Conservation (phyloP, 495 filamentous ascomycete genomes). For the Podospora appendiculata region DNA sequence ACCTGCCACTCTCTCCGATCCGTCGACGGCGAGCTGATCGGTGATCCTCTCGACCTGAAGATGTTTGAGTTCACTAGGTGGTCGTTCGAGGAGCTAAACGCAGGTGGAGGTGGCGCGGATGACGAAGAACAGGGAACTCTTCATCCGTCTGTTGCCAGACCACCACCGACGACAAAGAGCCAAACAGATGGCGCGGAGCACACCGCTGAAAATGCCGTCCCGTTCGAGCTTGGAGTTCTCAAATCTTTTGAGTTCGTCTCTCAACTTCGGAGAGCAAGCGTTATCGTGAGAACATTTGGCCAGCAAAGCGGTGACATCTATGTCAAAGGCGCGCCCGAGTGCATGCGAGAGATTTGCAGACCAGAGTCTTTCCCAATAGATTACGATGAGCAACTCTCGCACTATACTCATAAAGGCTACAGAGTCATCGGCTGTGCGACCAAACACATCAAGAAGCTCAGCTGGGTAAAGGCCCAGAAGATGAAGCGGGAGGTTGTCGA, state of each 20-base stretch:
- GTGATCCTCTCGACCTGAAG: constrained; percentile 92
- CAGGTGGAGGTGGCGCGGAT: constrained; percentile 46
- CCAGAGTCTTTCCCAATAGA: constrained; percentile 76
- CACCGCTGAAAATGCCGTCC: constrained; percentile 23
- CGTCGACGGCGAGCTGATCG: constrained; percentile 80
- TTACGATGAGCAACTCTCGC: constrained; percentile 77
- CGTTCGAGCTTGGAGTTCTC: constrained; percentile 76
- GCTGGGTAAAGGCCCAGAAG: constrained; percentile 90
- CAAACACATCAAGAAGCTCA: constrained; percentile 76
- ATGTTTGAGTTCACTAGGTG: constrained; percentile 99
- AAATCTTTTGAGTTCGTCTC: constrained; percentile 96
- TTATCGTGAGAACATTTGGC: constrained; percentile 81
- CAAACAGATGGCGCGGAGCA: constrained; percentile 9
- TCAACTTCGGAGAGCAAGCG: constrained; percentile 86
- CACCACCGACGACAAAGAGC: constrained; percentile 52
- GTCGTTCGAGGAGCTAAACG: constrained; percentile 81
- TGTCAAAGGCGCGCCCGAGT: constrained; percentile 96
- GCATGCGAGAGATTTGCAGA: constrained; percentile 85
- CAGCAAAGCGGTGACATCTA: constrained; percentile 72
- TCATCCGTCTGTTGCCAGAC: constrained; percentile 76
- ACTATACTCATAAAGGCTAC: constrained; percentile 93
- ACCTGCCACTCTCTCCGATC: constrained; percentile 89
- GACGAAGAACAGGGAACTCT: constrained; percentile 60
- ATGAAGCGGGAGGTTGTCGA: constrained; percentile 84
- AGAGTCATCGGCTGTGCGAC: constrained; percentile 96